A percentile compares a stretch with the other conserved stretches of the same genome.
Conservation (phyloP, 352 stramenopile species). For the Phytophthora fragariae region DNA sequence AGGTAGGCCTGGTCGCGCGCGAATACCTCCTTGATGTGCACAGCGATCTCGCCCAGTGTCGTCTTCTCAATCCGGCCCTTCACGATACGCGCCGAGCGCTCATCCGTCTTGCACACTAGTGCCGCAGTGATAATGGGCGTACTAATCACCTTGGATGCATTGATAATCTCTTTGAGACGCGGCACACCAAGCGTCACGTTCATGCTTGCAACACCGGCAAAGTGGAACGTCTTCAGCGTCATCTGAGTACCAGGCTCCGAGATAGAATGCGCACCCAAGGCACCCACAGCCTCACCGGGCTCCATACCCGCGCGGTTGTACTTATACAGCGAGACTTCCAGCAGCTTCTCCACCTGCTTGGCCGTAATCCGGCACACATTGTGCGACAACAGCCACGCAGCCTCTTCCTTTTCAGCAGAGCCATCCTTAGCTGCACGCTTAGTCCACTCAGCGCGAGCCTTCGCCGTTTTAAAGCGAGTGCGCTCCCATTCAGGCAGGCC, state of each 20-base stretch:
- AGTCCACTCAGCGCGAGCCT: conserved; percentile 60
- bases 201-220: conserved; percentile 99
- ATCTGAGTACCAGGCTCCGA: conserved; percentile 97
- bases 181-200: conserved; percentile 99
- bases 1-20: conserved; percentile 94
- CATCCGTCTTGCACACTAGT: conserved; percentile 96
- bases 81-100: conserved; percentile 97
- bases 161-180: conserved; percentile 98
- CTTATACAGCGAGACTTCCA: conserved; percentile 84
- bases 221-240: conserved; percentile 99
- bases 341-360: conserved; percentile 78
- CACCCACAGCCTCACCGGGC: conserved; percentile 97
- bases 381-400: conserved; percentile 84
- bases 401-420: conserved; percentile 72
- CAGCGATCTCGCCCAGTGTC: conserved; percentile 95
- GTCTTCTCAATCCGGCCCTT: conserved; percentile 99
- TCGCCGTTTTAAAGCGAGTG: conserved; percentile 61
- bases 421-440: conserved; percentile 59
- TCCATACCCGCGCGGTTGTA: conserved; percentile 92
- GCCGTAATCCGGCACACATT: conserved; percentile 93
- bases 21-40: conserved; percentile 99
- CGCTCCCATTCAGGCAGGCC: conserved; percentile 67
- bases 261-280: conserved; percentile 97
- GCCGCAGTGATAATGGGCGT: conserved; percentile 99
- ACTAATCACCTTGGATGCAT: conserved; percentile 97